Evolutionary conservation across 1,284 basidiomycete genomes (phyloP), one percentile per base, ranked within the genome.

Genomic region (Marasmius fiardii): DNA sequence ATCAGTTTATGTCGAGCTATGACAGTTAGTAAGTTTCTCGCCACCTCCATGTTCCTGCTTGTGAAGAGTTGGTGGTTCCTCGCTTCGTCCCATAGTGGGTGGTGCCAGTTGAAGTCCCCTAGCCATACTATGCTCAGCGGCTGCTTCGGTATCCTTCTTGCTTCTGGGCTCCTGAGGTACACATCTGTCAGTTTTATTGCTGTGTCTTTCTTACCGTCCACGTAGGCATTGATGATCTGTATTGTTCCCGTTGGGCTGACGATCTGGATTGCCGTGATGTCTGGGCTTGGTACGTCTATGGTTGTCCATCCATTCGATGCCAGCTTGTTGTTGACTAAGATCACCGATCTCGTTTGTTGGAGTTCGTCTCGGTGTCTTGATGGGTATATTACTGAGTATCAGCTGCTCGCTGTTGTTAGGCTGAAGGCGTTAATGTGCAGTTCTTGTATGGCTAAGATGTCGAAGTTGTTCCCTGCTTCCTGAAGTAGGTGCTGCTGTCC

Each of bases 81-180:
- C 0, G 60, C 54, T 2, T 72, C 68, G 6, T 80, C 76, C 79
- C 78, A 82, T 0, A 72, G 23, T 0, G 71, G 75, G 64, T 81
- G 76, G 60, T 82, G 79, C 0, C 72, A 60, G 63, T 81, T 81
- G 69, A 81, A 80, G 63, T 81, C 77, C 0, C 77, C 78, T 0
- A 70, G 58, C 73, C 72, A 76, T 7, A 75, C 39, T 16, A 37
- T 39, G 7, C 47, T 10, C 2, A 52, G n/a, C n/a, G 51, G 55
- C 8, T 23, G 26, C 11, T 37, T 43, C 10, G 47, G 51, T 12
- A n/a, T 26, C 3, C 18, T 7, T 14, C 34, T 20, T 6, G 33
- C 37, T 12, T 24, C 24, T 23, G 20, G 24, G 21, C 43, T 28
- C 8, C 37, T n/a, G n/a, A 48, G 23, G 43, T 41, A 48, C 4